Base-by-base conservation (phyloP, 331 rosid species). In the Quercus lobata region DNA sequence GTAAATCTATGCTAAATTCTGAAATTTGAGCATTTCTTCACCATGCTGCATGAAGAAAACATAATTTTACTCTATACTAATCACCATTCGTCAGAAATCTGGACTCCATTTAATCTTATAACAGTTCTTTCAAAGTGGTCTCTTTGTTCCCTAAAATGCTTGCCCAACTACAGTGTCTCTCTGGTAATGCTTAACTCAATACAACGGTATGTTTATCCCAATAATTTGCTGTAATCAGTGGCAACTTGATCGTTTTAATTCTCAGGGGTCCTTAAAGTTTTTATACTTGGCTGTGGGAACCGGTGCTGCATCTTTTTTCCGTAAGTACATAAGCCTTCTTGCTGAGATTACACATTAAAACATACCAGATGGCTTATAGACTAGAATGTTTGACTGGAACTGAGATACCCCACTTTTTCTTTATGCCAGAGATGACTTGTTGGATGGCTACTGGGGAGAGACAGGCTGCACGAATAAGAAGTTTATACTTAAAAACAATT, bases 391-490 rank as follows among this genome's bases (percentile, higher is more conserved):
- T 71, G 37, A 60, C 30, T 10, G 57, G 63, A 73, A 34, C 37
- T 29, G 21, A 81, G 61, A 56, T 29, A 41, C 60, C 55, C 25
- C 27, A 3, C 60, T 37, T 57, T 85, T 81, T 32, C 16, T 44
- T 17, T 78, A 57, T 80, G 76, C 5, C 86, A 92, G 97, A 94
- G 89, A 85, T 91, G 75, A 71, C 90, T 21, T 81, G 97, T 75
- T 94, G 98, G 98, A 88, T 92, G 90, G 83, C 91, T 74, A 89
- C 94, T 1, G 97, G 98, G 61, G 97, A 94, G 76, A 89, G 97
- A 80, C 98, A 92, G 65, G 93, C 98, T 19, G 88, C 95, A 44
- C 80, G 97, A 73, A 94, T 94, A 34, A 80, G 98, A 81, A 83
- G 92, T 30, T 81, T 94, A 37, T 94, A 94, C 81, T 84, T 94